These are phyloP conservation scores for Lotus japonicus DNA, from an alignment of 306 rosid species.

Conservation along the genomic window DNA sequence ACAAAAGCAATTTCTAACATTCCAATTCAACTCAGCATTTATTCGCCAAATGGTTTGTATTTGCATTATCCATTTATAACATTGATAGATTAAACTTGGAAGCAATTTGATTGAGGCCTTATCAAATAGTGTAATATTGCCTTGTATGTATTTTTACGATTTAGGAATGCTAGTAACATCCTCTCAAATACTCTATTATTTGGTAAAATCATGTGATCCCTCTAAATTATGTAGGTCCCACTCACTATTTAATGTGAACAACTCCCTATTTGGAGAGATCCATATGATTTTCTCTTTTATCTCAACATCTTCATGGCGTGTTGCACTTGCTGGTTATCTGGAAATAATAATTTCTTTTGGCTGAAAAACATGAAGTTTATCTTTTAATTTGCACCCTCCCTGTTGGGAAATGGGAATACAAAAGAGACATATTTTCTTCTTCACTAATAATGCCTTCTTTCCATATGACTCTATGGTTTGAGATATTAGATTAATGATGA, in stretches of 20 bases:
- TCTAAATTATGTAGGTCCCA: too few species aligned
- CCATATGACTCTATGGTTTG: conserved; percentile 4
- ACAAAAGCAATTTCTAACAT: conserved; percentile 78
- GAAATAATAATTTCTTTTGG: background rate
- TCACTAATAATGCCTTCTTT: background rate
- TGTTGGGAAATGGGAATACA: background rate
- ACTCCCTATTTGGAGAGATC: too few species aligned
- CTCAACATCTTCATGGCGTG: background rate
- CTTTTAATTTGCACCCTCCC: background rate
- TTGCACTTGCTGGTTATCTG: background rate
- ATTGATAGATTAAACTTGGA: background rate
- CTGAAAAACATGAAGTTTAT: background rate
- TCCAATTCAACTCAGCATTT: conserved; percentile 97
- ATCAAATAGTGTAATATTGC: too few species aligned
- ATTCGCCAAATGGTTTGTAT: conserved; percentile 90
- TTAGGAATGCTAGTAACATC: too few species aligned
- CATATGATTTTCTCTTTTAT: background rate
- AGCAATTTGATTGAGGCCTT: background rate
- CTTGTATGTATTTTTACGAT: too few species aligned
- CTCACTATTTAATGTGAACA: too few species aligned
- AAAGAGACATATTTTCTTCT: background rate
- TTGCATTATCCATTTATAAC: conserved; percentile 12
- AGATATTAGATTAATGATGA: conserved; percentile 15
- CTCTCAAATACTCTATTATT: too few species aligned
- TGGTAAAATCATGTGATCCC: too few species aligned